Evolutionary conservation across 140 eudicot species (phyloP), one percentile per base, ranked within the genome.

Genomic region (Anethum foeniculum): DNA sequence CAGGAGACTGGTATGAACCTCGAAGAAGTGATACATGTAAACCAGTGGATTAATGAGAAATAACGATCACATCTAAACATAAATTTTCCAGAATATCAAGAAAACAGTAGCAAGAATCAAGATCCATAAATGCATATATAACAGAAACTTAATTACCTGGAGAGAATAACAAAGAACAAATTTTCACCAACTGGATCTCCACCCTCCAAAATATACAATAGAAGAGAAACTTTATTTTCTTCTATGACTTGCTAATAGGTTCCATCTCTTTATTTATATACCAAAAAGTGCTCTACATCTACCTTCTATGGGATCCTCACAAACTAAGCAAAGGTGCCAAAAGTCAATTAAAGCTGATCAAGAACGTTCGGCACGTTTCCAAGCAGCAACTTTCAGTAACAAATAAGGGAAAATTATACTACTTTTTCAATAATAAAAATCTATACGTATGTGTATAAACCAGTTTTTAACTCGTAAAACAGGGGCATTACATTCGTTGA

Each of bases 321-420:
- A 87, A 87, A 77, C 47, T 69, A 91, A 85, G 93, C 90, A 87
- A 91, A 89, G 95, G 84, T 87, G 64, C 84, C 84, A 88, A 86
- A 68, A 85, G 83, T 51, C 77, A 88, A 83, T 73, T 87, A 34
- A 87, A 88, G 72, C 75, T 62, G 83, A 83, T 32, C 32, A 77
- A 80, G 82, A 83, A 71, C 87, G 76, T 86, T 85, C 80, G 67
- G 82, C 88, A 88, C 88, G 93, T 86, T 88, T 85, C 79, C 79
- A 75, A 47, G 18, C 64, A 8, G 79, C 43, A 47, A 44, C 79
- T 75, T 75, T 75, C 64, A 75, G 79, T 75, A 75, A 47, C 64
- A 47, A 75, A 75, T 27, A 47, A 47, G 79, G 79, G 64, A 75
- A 8, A 46, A 75, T 13, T 75, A 28, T 44, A 46, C 79, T 27